A percentile compares a stretch with the other conserved stretches of the same genome.
Evolutionary conservation across 129 eudicot genomes (phyloP).

Genomic region (Sambucus nigra): DNA sequence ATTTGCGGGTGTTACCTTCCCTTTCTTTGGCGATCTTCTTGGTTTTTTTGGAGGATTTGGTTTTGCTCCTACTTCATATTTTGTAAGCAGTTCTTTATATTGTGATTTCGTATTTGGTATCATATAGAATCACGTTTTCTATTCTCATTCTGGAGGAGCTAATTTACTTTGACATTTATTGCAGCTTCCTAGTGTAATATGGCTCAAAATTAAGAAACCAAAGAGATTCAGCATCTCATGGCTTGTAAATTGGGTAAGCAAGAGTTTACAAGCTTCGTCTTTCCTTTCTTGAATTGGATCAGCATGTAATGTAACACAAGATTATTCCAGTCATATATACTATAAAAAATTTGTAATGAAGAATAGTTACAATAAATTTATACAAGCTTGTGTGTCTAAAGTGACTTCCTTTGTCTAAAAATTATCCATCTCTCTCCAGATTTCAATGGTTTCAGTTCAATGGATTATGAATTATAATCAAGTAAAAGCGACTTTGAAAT

Average conservation of each 20-base stretch:
- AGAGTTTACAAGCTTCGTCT: neutral
- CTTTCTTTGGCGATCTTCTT: conserved; percentile 95
- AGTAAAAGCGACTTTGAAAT: no score
- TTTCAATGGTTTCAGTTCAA: no score
- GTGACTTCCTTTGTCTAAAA: neutral
- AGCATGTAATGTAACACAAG: neutral
- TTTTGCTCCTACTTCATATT: conserved; percentile 86
- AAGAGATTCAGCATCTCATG: conserved; percentile 57
- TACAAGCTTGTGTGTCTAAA: no score
- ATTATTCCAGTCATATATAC: neutral
- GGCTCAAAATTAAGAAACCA: conserved; percentile 82
- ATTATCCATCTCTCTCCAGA: neutral
- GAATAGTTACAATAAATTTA: no score
- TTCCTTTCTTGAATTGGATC: neutral
- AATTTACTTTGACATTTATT: neutral
- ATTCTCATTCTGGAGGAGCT: neutral
- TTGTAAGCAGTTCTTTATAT: conserved; percentile 37
- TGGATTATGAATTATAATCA: no score
- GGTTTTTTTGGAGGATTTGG: conserved; percentile 99
- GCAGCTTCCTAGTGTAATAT: conserved; percentile 87
- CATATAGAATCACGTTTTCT: neutral
- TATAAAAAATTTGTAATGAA: no score
- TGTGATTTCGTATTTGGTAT: neutral
- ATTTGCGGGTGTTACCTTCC: conserved; percentile 78
- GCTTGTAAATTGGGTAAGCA: conserved; percentile 76